A percentile compares a stretch with the other conserved stretches of the same genome.
These are phyloP conservation scores for Przewalskia tangutica DNA, from an alignment of 257 asterid species.

Conservation along the genomic window DNA sequence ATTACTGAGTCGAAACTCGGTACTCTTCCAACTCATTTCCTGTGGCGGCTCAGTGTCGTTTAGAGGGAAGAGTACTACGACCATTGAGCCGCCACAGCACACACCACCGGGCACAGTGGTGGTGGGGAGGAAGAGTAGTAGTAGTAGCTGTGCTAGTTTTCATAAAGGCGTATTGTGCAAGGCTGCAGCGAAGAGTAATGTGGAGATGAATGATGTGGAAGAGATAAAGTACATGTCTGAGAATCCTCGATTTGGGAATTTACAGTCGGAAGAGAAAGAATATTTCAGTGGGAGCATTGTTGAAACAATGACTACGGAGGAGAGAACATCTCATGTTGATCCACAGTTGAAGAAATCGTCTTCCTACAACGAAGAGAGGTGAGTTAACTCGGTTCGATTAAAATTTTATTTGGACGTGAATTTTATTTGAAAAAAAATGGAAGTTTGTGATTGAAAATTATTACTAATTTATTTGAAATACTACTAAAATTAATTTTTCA, in stretches of 20 bases:
- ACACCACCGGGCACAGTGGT: background rate
- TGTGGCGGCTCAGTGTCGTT: slow-evolving; percentile 74
- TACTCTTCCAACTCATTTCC: slow-evolving; percentile 61
- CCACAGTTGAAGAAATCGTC: slow-evolving; percentile 61
- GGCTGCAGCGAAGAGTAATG: slow-evolving; percentile 15
- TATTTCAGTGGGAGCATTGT: slow-evolving; percentile 91
- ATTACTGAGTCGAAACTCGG: slow-evolving; percentile 46
- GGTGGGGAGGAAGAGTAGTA: slow-evolving; percentile 43
- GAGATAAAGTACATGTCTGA: slow-evolving; percentile 71
- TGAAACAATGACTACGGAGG: slow-evolving; percentile 38
- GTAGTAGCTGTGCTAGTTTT: slow-evolving; percentile 22
- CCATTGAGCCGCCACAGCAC: background rate
- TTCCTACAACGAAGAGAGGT: slow-evolving; percentile 82
- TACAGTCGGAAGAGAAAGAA: slow-evolving; percentile 60
- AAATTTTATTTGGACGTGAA: no score
- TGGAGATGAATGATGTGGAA: slow-evolving; percentile 5
- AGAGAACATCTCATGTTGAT: slow-evolving; percentile 12
- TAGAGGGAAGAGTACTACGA: slow-evolving; percentile 17
- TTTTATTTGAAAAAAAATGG: no score
- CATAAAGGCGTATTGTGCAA: slow-evolving; percentile 44
- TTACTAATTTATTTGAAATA: no score
- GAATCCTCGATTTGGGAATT: slow-evolving; percentile 75
- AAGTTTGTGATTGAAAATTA: no score
- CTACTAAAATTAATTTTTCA: no score
- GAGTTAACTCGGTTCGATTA: background rate